Base-by-base conservation (phyloP, 73 alveolate species). In the Paramecium biaurelia region DNA sequence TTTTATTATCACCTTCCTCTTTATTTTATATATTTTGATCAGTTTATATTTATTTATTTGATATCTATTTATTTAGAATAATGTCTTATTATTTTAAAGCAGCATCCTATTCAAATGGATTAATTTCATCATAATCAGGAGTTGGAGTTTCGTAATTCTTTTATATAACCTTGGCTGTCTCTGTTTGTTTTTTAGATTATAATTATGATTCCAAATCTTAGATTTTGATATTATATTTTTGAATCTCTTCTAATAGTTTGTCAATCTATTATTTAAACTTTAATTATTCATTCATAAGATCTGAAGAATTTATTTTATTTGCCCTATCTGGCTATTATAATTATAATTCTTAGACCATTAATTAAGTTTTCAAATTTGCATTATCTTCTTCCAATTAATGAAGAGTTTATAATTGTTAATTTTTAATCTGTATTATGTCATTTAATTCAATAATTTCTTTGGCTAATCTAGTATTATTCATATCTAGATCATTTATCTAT, bases 391-490 rank as follows among this genome's bases (percentile, higher is more conserved):
- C 92, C 21, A 58, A 57, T 28, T 56, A 28, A 57, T 72, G 18
- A 11, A 53, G 63, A 10, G 58, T 68, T 28, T 68, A 42, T 7
- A 85, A 38, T 30, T 57, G 12, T 35, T 85, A 68, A 58, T 72
- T 85, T 42, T 85, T 85, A 37, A 57, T 26, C 23, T 85, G 85
- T 30, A 85, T 85, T 7, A 85, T 85, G 32, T 85, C 68, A 30
- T 85, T 85, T 1, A 45, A 15, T 57, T 85, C 92, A 1, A 85
- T 58, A 0, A 85, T 85, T 18, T 85, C 92, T 57, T 85, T 72
- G 26, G 92, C 92, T 5, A 85, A 57, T 58, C 76, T 85, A 2
- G 72, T 35, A 85, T 85, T 85, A 42, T 85, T 57, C 8, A 32
- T 42, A 47, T 85, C 76, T 6, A 53, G 18, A 32, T 85, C 92